Evolutionary conservation across 208 protist species (phyloP), one percentile per base, ranked within the genome.

Genomic region (Vickermania ingenoplastis): DNA sequence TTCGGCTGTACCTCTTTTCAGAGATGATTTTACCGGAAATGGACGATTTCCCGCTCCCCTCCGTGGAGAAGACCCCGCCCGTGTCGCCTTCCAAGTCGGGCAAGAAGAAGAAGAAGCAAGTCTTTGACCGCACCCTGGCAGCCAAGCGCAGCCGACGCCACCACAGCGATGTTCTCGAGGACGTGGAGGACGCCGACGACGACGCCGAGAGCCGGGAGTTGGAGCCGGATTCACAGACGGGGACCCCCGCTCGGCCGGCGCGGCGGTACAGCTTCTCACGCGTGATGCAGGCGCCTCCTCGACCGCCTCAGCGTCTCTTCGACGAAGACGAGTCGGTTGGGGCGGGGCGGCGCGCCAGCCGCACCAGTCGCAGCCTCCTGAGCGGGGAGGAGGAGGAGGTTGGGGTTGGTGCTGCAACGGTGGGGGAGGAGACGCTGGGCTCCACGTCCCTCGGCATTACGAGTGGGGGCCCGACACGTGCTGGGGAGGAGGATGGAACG

Each of bases 21-120:
- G 80, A 92, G 30, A 88, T 94, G 77, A 66, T 83, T n/a, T 61
- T 94, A 2, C 88, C 88, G 0, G 74, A 73, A 53, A 73, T 94
- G 74, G 88, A 94, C 26, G 88, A 94, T 70, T 94, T 91, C 56
- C 77, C 88, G 30, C 70, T 91, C 22, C 88, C 88, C 2, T 87
- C 60, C 60, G 58, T 91, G 1, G 69, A 78, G 11, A 80, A 80
- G 53, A 81, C 82, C 7, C 83, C 83, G 1, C 71, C 63, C 41
- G 28, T 27, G 13, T 67, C 71, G 1, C 60, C 71, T 25, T 28
- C 25, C 11, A 56, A 61, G 23, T 7, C 36, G 36, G 17, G 17
- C 11, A n/a, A 7, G 36, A 45, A 45, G 36, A 7, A 45, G 36
- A 86, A 84, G 24, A 30, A 54, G 28, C 77, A 73, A 48, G 73